These are phyloP conservation scores for Colletotrichum horii DNA, from an alignment of 2,329 filamentous ascomycete species.

Conservation along the genomic window DNA sequence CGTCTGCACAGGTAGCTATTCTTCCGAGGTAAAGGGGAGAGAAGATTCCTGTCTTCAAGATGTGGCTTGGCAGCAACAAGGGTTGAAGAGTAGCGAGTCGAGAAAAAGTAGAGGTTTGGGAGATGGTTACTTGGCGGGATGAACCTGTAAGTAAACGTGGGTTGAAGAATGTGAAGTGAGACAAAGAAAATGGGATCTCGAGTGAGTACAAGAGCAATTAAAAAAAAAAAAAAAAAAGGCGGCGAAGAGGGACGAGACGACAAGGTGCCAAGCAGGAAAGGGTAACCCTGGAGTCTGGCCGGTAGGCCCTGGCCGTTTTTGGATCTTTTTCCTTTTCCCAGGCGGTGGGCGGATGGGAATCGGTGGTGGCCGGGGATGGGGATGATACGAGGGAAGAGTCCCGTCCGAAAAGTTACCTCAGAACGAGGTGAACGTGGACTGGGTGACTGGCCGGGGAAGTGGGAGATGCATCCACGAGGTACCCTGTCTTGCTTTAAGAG, in stretches of 20 bases:
- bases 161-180: constrained; percentile 13
- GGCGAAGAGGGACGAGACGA: background rate
- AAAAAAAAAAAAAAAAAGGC: constrained; percentile 1
- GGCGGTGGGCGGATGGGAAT: background rate
- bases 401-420: constrained; percentile 9
- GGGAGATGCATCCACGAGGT: background rate
- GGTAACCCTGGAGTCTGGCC: background rate
- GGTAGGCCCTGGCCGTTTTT: background rate
- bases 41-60: background rate
- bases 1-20: background rate
- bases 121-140: background rate
- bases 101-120: background rate
- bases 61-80: background rate
- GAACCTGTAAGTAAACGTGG: background rate
- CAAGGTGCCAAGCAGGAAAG: background rate
- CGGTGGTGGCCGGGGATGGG: constrained; percentile 3
- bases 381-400: background rate
- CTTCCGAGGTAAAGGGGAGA: background rate
- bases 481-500: background rate
- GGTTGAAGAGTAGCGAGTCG: background rate
- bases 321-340: background rate
- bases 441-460: background rate
- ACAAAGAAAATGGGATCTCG: constrained; percentile 12
- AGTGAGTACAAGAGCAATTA: background rate
- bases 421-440: background rate